Conservation (phyloP, 805 yeast species). For the Teunomyces barrocoloradensis region DNA sequence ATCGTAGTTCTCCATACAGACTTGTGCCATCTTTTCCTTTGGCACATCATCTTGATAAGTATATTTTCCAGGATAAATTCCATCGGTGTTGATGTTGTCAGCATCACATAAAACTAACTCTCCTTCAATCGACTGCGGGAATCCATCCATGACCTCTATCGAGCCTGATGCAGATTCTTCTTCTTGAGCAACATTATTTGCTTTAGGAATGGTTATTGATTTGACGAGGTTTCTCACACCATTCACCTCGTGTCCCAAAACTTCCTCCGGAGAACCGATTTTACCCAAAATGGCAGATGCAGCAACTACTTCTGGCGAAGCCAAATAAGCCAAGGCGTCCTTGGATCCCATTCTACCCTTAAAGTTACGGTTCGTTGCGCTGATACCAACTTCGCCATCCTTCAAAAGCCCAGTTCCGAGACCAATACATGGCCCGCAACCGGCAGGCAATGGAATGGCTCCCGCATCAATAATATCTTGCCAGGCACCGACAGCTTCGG, state of each 20-base stretch:
- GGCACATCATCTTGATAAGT: slow-evolving; percentile 98
- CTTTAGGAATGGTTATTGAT: slow-evolving; percentile 27
- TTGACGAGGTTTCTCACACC: slow-evolving; percentile 53
- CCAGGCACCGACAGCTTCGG: slow-evolving; percentile 93
- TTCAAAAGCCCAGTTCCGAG: slow-evolving; percentile 90
- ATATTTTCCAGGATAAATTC: slow-evolving; percentile 98
- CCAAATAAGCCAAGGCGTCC: slow-evolving; percentile 93
- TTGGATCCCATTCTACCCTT: slow-evolving; percentile 99
- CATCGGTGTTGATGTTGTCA: slow-evolving; percentile 95
- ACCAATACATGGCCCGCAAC: slow-evolving; percentile 99
- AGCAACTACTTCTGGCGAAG: slow-evolving; percentile 98
- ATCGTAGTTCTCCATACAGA: slow-evolving; percentile 99
- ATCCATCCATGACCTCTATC: slow-evolving; percentile 82
- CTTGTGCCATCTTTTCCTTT: slow-evolving; percentile 95
- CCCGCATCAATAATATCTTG: slow-evolving; percentile 86
- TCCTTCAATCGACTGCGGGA: slow-evolving; percentile 86
- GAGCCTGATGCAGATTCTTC: slow-evolving; percentile 29
- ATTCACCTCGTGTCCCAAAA: slow-evolving; percentile 50
- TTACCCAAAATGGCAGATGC: slow-evolving; percentile 96
- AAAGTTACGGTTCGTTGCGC: slow-evolving; percentile 97
- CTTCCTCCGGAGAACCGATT: slow-evolving; percentile 89
- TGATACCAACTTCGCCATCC: slow-evolving; percentile 96
- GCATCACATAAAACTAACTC: slow-evolving; percentile 95
- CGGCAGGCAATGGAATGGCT: slow-evolving; percentile 92
- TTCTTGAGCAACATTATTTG: slow-evolving; percentile 27